These are phyloP conservation scores for Picocystis salinarum DNA, from an alignment of 139 green algal genomes.

Conservation along the genomic window DNA sequence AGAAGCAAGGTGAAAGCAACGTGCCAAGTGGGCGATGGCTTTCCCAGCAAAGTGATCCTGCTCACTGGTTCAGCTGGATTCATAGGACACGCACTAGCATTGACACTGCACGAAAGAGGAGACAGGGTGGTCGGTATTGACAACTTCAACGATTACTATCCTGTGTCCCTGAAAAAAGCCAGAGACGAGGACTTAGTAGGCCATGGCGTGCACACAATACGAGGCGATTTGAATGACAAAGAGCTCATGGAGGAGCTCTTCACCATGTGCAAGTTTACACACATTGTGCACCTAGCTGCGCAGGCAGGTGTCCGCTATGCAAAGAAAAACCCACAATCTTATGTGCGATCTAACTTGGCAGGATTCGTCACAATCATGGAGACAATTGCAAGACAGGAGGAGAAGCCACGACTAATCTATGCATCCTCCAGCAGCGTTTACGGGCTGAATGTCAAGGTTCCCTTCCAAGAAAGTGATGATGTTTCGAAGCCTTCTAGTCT, in stretches of 20 bases:
- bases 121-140: slow-evolving; percentile 52
- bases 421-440: slow-evolving; percentile 54
- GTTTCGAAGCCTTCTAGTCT: slow-evolving; percentile 36
- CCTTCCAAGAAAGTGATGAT: slow-evolving; percentile 41
- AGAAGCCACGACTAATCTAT: slow-evolving; percentile 40
- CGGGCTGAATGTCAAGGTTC: slow-evolving; percentile 36
- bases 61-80: too few relatives aligned
- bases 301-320: slow-evolving; percentile 60
- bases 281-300: slow-evolving; percentile 58
- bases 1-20: too few relatives aligned
- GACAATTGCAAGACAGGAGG: slow-evolving; percentile 19
- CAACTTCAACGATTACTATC: slow-evolving; percentile 76
- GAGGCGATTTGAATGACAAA: slow-evolving; percentile 45
- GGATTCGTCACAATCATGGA: slow-evolving; percentile 48
- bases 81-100: too few relatives aligned
- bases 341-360: slow-evolving; percentile 47
- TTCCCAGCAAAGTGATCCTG: too few relatives aligned
- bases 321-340: slow-evolving; percentile 38
- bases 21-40: too few relatives aligned
- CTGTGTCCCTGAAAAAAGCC: slow-evolving; percentile 35
- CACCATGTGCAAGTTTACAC: slow-evolving; percentile 33
- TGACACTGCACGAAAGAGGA: too few relatives aligned
- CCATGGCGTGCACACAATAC: slow-evolving; percentile 23
- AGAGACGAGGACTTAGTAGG: slow-evolving; percentile 16
- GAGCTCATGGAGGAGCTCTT: slow-evolving; percentile 32